These are phyloP conservation scores for Cryptosporidium meleagridis DNA, from an alignment of 169 alveolate genomes.

Conservation along the genomic window DNA sequence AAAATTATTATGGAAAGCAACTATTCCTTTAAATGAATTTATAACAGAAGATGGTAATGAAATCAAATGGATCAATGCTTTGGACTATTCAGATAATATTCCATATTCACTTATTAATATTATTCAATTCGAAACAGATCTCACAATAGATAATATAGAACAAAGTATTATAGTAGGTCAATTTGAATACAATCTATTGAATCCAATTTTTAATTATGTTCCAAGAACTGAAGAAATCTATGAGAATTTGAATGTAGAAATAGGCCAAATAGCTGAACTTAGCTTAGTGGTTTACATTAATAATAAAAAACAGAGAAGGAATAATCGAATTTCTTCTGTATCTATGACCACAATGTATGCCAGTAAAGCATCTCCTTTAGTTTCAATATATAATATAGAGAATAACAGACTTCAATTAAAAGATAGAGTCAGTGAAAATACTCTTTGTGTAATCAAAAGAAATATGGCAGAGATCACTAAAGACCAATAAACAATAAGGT, in stretches of 20 bases:
- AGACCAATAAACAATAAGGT: background rate
- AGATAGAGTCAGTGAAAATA: slow-evolving; percentile 1
- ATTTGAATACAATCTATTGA: slow-evolving; percentile 38
- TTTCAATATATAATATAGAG: slow-evolving; percentile 30
- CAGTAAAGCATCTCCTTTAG: slow-evolving; percentile 62
- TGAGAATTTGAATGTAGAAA: slow-evolving; percentile 1
- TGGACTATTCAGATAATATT: slow-evolving; percentile 33
- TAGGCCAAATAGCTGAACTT: slow-evolving; percentile 8
- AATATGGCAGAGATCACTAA: slow-evolving; percentile 49
- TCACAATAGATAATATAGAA: background rate
- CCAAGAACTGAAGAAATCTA: background rate
- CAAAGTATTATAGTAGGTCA: slow-evolving; percentile 27
- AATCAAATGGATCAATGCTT: slow-evolving; percentile 44
- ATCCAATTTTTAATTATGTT: slow-evolving; percentile 31
- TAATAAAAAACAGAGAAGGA: background rate
- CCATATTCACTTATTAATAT: slow-evolving; percentile 52
- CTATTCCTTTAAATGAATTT: background rate
- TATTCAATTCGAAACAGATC: slow-evolving; percentile 21
- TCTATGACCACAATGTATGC: slow-evolving; percentile 47
- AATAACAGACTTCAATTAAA: slow-evolving; percentile 12
- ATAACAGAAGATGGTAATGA: background rate
- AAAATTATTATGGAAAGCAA: slow-evolving; percentile 7
- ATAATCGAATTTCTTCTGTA: background rate
- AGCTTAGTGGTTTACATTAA: slow-evolving; percentile 17
- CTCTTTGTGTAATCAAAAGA: slow-evolving; percentile 37